Evolutionary conservation across 2,329 filamentous ascomycete species (phyloP), one percentile per base, ranked within the genome.

Genomic region (Moelleriella libera): DNA sequence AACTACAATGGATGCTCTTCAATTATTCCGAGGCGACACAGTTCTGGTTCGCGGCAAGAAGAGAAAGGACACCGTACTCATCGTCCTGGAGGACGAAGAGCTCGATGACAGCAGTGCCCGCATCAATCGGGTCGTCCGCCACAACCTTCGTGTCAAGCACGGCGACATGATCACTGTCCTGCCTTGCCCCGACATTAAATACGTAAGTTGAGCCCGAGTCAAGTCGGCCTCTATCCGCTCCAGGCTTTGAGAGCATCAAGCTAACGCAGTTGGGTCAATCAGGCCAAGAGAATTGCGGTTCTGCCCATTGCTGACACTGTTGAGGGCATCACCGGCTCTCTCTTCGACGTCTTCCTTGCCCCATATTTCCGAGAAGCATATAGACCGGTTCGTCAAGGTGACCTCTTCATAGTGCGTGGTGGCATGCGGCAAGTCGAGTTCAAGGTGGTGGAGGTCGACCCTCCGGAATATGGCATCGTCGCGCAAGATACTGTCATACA

Each of bases 341-440:
- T 98, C 53, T 98, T 98, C 71, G 92, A 98, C 62, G 92, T 97
- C 60, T 98, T 94, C 81, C 88, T 98, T 56, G 92, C 92, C 50
- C 92, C 92, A 61, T 98, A 98, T 75, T 98, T 98, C 83, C 88
- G 90, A 60, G 92, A 98, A 77, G 90, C 92, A 54, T 98, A 98
- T 76, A 80, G 92, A 65, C 92, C 92, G 48, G 88, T 98, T 52
- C 84, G 89, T 65, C 92, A 97, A 76, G 92, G 92, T 60, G 92
- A 98, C 63, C 80, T 96, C 49, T 98, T 98, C 77, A 96, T 89
- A 65, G 88, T 92, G 52, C 85, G 92, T 61, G 92, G 90, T 70
- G 90, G 89, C 64, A 98, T 98, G 92, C 83, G 92, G 67, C 90
- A 96, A 69, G 92, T 98, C 37, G 92, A 98, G 65, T 98, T 98